Percentiles rank a stretch among this genome's conserved stretches.
Conservation (phyloP, 352 stramenopile species). For the Phytophthora boehmeriae region DNA sequence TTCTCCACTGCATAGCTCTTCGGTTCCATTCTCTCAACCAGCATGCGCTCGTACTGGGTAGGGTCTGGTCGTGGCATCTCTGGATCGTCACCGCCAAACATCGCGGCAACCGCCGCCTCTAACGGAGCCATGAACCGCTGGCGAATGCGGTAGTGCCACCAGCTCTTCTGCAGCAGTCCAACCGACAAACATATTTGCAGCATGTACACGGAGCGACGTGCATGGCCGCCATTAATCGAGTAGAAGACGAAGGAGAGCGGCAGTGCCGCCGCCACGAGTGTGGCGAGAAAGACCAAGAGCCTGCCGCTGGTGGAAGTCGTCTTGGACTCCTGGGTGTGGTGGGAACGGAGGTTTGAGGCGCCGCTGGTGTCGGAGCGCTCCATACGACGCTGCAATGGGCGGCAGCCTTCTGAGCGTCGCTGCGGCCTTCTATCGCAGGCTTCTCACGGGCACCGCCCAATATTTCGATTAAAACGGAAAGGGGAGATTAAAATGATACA, state of each 20-base stretch:
- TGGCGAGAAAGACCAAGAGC: conserved; percentile 23
- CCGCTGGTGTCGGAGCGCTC: conserved; percentile 16
- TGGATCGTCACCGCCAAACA: conserved; percentile 18
- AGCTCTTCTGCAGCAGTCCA: conserved; percentile 53
- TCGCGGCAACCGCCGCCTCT: conserved; percentile 14
- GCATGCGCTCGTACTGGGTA: conserved; percentile 26
- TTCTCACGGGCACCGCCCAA: too few relatives aligned
- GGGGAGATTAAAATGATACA: conserved; percentile 2
- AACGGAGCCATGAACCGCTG: conserved; percentile 54
- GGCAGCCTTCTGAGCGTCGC: conserved; percentile 31
- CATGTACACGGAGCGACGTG: conserved; percentile 37
- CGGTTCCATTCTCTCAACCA: conserved; percentile 37
- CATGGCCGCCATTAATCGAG: conserved; percentile 39
- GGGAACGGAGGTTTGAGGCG: conserved; percentile 16
- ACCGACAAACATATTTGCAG: conserved; percentile 50
- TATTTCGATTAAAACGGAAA: not conserved
- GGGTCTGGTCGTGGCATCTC: conserved; percentile 13
- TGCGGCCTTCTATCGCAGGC: too few relatives aligned
- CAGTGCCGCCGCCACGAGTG: conserved; percentile 17
- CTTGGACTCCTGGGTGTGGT: conserved; percentile 16
- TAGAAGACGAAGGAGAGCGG: conserved; percentile 43
- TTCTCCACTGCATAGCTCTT: conserved; percentile 25
- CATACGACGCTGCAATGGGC: conserved; percentile 28
- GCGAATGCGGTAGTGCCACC: conserved; percentile 71
- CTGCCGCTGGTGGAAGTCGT: conserved; percentile 15